Percentiles rank a stretch among this genome's conserved stretches.
Evolutionary conservation across 2,329 filamentous ascomycete species (phyloP).

Genomic region (Thelonectria blattea): DNA sequence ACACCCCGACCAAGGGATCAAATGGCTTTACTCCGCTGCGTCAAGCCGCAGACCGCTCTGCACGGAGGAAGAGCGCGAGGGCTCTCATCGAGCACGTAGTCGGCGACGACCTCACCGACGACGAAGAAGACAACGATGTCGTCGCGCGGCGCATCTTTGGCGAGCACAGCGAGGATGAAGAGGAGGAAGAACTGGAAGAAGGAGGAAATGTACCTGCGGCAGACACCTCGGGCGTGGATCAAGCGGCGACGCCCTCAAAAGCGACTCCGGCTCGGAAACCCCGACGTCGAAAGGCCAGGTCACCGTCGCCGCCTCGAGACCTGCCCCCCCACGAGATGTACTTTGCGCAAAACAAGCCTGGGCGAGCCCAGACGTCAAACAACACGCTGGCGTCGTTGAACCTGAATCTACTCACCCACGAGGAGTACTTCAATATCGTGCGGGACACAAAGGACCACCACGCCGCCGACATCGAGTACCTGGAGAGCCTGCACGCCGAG

Average conservation of each 20-base stretch:
- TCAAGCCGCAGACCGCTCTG: slow-evolving; percentile 81
- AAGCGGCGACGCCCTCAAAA: slow-evolving; percentile 54
- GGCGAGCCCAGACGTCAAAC: slow-evolving; percentile 81
- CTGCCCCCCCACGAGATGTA: slow-evolving; percentile 89
- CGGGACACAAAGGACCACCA: slow-evolving; percentile 72
- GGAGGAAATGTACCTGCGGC: slow-evolving; percentile 29
- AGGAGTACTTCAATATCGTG: slow-evolving; percentile 81
- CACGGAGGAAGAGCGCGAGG: slow-evolving; percentile 82
- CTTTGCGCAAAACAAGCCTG: slow-evolving; percentile 89
- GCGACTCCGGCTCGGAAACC: slow-evolving; percentile 38
- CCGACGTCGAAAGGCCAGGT: slow-evolving; percentile 52
- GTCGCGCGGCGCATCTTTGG: slow-evolving; percentile 73
- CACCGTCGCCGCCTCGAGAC: slow-evolving; percentile 80
- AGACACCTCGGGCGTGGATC: slow-evolving; percentile 36
- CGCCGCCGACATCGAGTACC: slow-evolving; percentile 69
- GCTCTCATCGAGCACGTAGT: slow-evolving; percentile 76
- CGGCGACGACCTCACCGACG: slow-evolving; percentile 68
- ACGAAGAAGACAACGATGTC: slow-evolving; percentile 75
- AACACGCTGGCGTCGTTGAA: slow-evolving; percentile 78
- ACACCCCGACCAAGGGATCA: slow-evolving; percentile 48
- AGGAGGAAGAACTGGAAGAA: slow-evolving; percentile 42
- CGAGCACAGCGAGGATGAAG: slow-evolving; percentile 60
- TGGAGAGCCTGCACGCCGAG: slow-evolving; percentile 76
- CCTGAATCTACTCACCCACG: slow-evolving; percentile 81
- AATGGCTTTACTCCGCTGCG: slow-evolving; percentile 65